These are phyloP conservation scores for Xylaria sp. DNA, from an alignment of 2,329 filamentous ascomycete species.

Conservation along the genomic window DNA sequence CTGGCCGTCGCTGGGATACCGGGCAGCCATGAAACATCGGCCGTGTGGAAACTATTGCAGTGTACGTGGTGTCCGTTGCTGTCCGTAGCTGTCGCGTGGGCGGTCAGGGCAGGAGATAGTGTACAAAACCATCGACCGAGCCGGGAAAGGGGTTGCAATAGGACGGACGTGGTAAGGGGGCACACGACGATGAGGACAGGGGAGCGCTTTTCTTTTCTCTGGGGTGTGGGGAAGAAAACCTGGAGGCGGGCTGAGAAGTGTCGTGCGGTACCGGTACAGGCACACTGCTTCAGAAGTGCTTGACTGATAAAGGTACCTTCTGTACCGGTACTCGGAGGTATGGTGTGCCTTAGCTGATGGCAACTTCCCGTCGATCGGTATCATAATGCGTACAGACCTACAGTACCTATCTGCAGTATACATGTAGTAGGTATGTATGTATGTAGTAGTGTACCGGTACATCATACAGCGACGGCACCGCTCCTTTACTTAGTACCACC, in stretches of 20 bases:
- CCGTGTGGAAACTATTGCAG: background rate
- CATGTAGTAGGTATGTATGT: too few relatives aligned
- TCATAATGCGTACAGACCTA: too few relatives aligned
- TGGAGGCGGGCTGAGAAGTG: conserved; percentile 19
- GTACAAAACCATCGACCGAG: conserved; percentile 5
- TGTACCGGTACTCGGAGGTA: too few relatives aligned
- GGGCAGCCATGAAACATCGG: conserved; percentile 15
- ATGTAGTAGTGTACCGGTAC: too few relatives aligned
- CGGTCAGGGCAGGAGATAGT: conserved; percentile 17
- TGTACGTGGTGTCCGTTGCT: background rate
- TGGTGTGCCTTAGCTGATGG: conserved; percentile 17
- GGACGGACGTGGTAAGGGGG: conserved; percentile 26
- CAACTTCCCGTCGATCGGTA: conserved; percentile 15
- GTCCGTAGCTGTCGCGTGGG: conserved; percentile 31
- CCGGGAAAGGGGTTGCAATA: conserved; percentile 13
- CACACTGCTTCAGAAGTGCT: too few relatives aligned
- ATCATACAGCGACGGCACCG: conserved; percentile 23
- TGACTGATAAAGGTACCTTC: background rate
- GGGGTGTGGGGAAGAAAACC: conserved; percentile 37
- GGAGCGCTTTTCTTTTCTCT: conserved; percentile 18
- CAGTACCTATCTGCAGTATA: too few relatives aligned
- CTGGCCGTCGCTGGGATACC: conserved; percentile 3
- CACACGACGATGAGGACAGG: conserved; percentile 29
- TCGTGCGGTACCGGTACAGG: background rate
- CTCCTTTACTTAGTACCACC: too few relatives aligned